phyloP scores from a whole-genome alignment of 495 filamentous ascomycete species.

The Penicillium waksmanii region DNA sequence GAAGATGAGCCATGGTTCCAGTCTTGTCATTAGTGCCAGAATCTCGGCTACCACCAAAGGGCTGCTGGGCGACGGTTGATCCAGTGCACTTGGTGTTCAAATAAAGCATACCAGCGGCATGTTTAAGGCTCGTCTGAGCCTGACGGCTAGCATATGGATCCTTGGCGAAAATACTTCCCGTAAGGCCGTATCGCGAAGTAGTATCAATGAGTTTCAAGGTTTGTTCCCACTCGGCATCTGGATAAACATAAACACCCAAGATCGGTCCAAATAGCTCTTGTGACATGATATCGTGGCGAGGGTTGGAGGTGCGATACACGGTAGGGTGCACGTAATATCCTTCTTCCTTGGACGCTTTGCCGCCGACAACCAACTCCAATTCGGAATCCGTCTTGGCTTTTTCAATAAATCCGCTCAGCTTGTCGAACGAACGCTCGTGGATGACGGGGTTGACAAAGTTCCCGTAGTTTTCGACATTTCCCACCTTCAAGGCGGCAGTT shows the following conservation, averaged over 20 bases:
- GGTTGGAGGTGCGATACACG: conserved; percentile 64
- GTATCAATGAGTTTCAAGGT: conserved; percentile 62
- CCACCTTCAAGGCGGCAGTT: conserved; percentile 43
- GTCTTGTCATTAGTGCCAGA: conserved; percentile 84
- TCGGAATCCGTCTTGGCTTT: conserved; percentile 63
- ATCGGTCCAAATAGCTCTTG: conserved; percentile 80
- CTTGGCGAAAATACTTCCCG: conserved; percentile 73
- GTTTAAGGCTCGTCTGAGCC: conserved; percentile 69
- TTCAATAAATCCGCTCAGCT: conserved; percentile 64
- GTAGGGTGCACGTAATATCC: conserved; percentile 77
- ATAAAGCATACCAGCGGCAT: conserved; percentile 83
- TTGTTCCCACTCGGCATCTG: conserved; percentile 58
- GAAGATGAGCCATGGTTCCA: conserved; percentile 66
- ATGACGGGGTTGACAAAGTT: conserved; percentile 80
- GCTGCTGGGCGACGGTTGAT: conserved; percentile 80
- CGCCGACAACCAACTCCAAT: conserved; percentile 68
- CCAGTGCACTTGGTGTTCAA: conserved; percentile 79
- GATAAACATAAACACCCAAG: conserved; percentile 70
- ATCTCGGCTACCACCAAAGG: conserved; percentile 77
- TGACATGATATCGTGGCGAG: conserved; percentile 65
- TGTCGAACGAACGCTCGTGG: conserved; percentile 69
- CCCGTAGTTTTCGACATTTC: conserved; percentile 58
- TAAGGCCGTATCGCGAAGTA: conserved; percentile 69
- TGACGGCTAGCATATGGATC: conserved; percentile 65
- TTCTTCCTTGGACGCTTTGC: conserved; percentile 63